Percentiles rank a stretch among this genome's conserved stretches.
Conservation (phyloP, 1,284 basidiomycete genomes). For the Trametes sp. region DNA sequence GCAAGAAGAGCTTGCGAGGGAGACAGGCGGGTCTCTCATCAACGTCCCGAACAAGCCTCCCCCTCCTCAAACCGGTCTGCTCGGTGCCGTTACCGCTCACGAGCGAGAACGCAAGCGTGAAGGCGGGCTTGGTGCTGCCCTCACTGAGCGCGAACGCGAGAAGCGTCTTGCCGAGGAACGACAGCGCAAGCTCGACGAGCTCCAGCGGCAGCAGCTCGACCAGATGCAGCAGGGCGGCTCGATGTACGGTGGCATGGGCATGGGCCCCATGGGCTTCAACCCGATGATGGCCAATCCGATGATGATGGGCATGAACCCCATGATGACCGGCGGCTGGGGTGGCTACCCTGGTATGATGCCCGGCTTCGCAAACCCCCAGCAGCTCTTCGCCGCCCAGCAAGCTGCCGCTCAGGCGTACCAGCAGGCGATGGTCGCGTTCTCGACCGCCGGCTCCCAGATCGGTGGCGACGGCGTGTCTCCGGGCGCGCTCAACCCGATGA, state of each 20-base stretch:
- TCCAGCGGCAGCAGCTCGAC: conserved; percentile 88
- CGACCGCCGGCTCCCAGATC: conserved; percentile 76
- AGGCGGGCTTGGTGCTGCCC: conserved; percentile 91
- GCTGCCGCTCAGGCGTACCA: conserved; percentile 90
- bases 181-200: conserved; percentile 90
- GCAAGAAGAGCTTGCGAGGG: conserved; percentile 92
- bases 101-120: conserved; percentile 94
- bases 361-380: conserved; percentile 73
- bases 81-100: conserved; percentile 95
- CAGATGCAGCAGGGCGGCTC: conserved; percentile 81
- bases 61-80: conserved; percentile 93
- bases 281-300: conserved; percentile 65
- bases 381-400: conserved; percentile 91
- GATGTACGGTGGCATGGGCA: conserved; percentile 62
- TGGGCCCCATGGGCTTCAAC: conserved; percentile 53
- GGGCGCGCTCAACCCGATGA: conserved; percentile 57
- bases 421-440: conserved; percentile 90
- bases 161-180: conserved; percentile 90
- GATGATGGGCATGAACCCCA: conserved; percentile 63
- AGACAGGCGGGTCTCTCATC: conserved; percentile 89
- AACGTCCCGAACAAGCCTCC: conserved; percentile 95
- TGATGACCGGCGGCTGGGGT: conserved; percentile 49
- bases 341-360: conserved; percentile 71
- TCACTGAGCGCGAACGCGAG: conserved; percentile 96
- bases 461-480: conserved; percentile 52